These are phyloP conservation scores for Ploettnerulaceae sp. DNA, from an alignment of 2,329 filamentous ascomycete species.

Conservation along the genomic window DNA sequence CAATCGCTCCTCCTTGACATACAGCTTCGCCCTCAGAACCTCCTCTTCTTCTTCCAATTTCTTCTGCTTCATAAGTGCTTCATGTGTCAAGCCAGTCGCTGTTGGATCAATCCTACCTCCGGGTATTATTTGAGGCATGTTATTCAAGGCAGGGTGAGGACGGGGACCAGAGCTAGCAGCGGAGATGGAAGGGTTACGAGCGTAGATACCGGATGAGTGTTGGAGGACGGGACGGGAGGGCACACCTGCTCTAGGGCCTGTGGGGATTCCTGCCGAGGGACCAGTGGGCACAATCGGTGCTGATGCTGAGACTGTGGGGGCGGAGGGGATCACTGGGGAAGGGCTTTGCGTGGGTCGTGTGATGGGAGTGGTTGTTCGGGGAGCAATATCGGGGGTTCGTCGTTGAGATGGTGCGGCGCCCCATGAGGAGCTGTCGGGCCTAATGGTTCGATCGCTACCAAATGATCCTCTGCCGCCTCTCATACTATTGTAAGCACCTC, in stretches of 20 bases:
- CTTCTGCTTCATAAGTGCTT: conserved; percentile 28
- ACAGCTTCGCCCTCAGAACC: conserved; percentile 27
- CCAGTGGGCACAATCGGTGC: conserved; percentile 29
- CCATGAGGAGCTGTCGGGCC: conserved; percentile 31
- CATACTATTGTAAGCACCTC: conserved; percentile 23
- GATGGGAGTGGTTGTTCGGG: conserved; percentile 19
- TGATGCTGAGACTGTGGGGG: conserved; percentile 4
- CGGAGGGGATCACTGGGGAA: conserved; percentile 28
- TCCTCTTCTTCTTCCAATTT: conserved; percentile 34
- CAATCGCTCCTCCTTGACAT: conserved; percentile 32
- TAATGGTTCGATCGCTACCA: conserved; percentile 24
- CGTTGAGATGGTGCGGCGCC: conserved; percentile 26
- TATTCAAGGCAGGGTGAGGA: conserved; percentile 33
- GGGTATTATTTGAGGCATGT: conserved; percentile 31
- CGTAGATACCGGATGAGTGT: conserved; percentile 27
- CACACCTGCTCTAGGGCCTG: conserved; percentile 30
- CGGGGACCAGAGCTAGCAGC: conserved; percentile 24
- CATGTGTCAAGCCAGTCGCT: conserved; percentile 28
- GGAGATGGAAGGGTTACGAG: conserved; percentile 13
- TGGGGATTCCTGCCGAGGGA: conserved; percentile 30
- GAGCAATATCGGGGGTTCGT: conserved; percentile 17
- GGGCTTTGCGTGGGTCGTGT: conserved; percentile 20
- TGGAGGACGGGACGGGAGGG: conserved; percentile 26
- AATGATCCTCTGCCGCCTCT: conserved; percentile 32
- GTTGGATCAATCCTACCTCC: conserved; percentile 33